phyloP scores from a whole-genome alignment of 306 rosid genomes.

The Ceratonia siliqua region DNA sequence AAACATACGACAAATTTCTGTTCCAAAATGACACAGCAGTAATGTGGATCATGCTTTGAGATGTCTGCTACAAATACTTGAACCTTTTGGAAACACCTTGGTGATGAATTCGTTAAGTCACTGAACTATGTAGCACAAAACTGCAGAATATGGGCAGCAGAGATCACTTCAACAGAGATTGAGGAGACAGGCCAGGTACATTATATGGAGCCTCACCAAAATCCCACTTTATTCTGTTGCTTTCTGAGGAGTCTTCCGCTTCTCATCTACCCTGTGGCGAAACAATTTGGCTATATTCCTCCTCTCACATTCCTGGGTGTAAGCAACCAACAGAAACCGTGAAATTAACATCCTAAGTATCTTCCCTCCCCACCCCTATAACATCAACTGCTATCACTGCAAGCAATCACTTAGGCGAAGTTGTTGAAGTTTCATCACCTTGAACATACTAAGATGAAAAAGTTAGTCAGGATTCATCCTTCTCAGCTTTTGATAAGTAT shows the following conservation, averaged over 20 bases:
- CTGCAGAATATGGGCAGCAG: constrained; percentile 35
- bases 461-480: constrained; percentile 89
- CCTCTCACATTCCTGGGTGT: constrained; percentile 85
- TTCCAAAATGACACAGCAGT: too few relatives aligned
- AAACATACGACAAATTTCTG: constrained; percentile 23
- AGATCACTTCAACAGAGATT: constrained; percentile 36
- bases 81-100: constrained; percentile 28
- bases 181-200: constrained; percentile 34
- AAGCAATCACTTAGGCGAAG: constrained; percentile 20
- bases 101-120: constrained; percentile 35
- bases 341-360: constrained; percentile 2
- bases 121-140: constrained; percentile 28
- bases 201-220: constrained; percentile 24
- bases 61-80: constrained; percentile 19
- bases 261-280: constrained; percentile 83
- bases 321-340: constrained; percentile 26
- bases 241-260: constrained; percentile 35
- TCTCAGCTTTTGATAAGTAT: constrained; percentile 87
- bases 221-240: constrained; percentile 38
- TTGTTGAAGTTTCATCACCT: constrained; percentile 56
- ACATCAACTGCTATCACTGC: not conserved
- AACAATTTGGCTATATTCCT: constrained; percentile 88
- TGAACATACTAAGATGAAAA: constrained; percentile 87
- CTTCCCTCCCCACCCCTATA: not conserved
- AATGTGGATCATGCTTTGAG: constrained; percentile 2